phyloP scores from a whole-genome alignment of 2,329 filamentous ascomycete species.

The Cladophialophora bantiana region DNA sequence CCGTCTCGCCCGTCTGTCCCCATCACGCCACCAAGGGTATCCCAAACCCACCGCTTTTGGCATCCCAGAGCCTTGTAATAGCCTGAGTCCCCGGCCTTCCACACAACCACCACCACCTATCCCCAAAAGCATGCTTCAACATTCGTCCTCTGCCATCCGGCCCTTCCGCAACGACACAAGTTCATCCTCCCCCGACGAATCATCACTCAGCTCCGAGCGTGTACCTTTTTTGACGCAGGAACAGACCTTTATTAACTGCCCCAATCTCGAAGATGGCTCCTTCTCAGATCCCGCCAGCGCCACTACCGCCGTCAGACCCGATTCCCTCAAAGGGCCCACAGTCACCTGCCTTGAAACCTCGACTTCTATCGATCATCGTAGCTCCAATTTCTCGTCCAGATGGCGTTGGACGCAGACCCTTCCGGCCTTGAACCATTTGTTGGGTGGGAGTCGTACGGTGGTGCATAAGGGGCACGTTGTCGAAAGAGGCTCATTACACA shows the following conservation, averaged over 20 bases:
- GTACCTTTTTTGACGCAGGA: constrained; percentile 36
- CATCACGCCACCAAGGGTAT: constrained; percentile 2
- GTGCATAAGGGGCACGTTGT: constrained; percentile 20
- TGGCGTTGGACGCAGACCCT: constrained; percentile 27
- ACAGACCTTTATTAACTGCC: constrained; percentile 25
- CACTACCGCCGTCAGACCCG: constrained; percentile 15
- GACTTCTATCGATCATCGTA: constrained; percentile 20
- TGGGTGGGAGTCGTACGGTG: constrained; percentile 7
- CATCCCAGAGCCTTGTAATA: constrained; percentile 9
- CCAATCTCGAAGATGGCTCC: constrained; percentile 31
- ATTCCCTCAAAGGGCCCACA: constrained; percentile 28
- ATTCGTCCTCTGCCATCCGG: constrained; percentile 24
- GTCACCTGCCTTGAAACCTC: constrained; percentile 22
- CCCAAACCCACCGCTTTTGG: constrained; percentile 9
- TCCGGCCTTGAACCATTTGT: constrained; percentile 9
- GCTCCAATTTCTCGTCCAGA: constrained; percentile 11
- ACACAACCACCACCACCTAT: constrained; percentile 20
- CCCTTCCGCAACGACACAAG: constrained; percentile 24
- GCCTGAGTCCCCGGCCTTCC: constrained; percentile 2
- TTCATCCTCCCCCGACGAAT: constrained; percentile 14
- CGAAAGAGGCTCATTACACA: constrained; percentile 14
- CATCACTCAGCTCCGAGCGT: constrained; percentile 24
- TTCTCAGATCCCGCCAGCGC: constrained; percentile 22
- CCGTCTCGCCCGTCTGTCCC: not conserved
- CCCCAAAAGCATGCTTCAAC: constrained; percentile 24